A percentile compares a stretch with the other conserved stretches of the same genome.
Evolutionary conservation across 164 flowering plant species (phyloP).

Genomic region (Protea cynaroides): DNA sequence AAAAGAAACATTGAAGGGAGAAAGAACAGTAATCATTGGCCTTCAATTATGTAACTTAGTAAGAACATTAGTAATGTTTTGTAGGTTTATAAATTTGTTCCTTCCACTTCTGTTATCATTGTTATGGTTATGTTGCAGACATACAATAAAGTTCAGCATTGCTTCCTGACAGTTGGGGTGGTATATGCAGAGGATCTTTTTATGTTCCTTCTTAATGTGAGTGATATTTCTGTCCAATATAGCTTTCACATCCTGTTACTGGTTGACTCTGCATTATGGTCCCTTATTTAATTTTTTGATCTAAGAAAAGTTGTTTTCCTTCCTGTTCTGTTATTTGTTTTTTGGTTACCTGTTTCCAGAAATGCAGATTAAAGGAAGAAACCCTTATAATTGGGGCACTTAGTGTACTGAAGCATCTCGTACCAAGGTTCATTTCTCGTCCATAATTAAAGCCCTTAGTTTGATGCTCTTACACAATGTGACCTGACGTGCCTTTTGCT

Average conservation of each 20-base stretch:
- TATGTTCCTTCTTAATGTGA: constrained; percentile 79
- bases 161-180: constrained; percentile 82
- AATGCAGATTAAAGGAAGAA: constrained; percentile 87
- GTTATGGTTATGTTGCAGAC: constrained; percentile 46
- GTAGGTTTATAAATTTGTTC: no score
- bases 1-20: no score
- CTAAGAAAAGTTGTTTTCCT: not conserved
- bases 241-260: no score
- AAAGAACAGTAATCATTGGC: no score
- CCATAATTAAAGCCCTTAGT: not conserved
- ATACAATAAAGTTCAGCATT: constrained; percentile 91
- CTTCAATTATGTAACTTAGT: no score
- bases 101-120: no score
- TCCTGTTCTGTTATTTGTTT: no score
- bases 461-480: constrained; percentile 6
- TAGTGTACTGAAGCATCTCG: constrained; percentile 82
- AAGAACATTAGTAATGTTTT: no score
- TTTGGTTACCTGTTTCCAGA: constrained; percentile 32
- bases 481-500: not conserved
- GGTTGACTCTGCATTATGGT: not conserved
- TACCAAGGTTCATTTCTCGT: constrained; percentile 66
- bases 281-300: not conserved
- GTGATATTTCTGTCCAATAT: constrained; percentile 16
- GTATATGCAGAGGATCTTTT: constrained; percentile 91
- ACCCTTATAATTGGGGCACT: constrained; percentile 78